phyloP scores from a whole-genome alignment of 768 basidiomycete genomes.

The Hirschioporus abietinus region DNA sequence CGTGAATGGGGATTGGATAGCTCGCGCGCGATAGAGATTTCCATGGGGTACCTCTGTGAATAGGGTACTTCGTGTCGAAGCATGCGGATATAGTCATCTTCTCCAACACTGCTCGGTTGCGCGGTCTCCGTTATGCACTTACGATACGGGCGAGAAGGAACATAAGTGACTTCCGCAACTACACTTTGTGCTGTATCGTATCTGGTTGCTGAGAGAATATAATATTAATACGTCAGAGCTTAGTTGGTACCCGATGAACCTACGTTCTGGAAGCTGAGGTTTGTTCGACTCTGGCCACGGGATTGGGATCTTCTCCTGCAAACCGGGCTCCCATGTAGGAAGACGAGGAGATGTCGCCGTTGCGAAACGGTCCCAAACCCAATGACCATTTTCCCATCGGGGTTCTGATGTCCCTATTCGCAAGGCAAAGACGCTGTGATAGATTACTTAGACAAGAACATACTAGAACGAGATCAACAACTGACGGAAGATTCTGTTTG shows the following conservation, averaged over 20 bases:
- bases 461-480: slow-evolving; percentile 9
- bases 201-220: slow-evolving; percentile 35
- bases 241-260: slow-evolving; percentile 14
- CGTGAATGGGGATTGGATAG: slow-evolving; percentile 79
- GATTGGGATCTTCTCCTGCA: slow-evolving; percentile 36
- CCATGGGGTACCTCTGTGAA: slow-evolving; percentile 54
- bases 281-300: slow-evolving; percentile 64
- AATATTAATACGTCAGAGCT: neutral
- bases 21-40: slow-evolving; percentile 60
- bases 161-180: slow-evolving; percentile 67
- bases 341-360: slow-evolving; percentile 56
- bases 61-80: slow-evolving; percentile 36
- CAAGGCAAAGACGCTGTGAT: slow-evolving; percentile 66
- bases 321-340: slow-evolving; percentile 36
- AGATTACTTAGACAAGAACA: slow-evolving; percentile 5
- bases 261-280: slow-evolving; percentile 39
- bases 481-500: slow-evolving; percentile 43
- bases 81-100: slow-evolving; percentile 52
- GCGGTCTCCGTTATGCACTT: slow-evolving; percentile 24
- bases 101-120: slow-evolving; percentile 40
- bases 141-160: slow-evolving; percentile 47
- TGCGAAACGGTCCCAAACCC: slow-evolving; percentile 70
- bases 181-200: slow-evolving; percentile 63
- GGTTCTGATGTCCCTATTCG: slow-evolving; percentile 61
- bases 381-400: slow-evolving; percentile 53